phyloP scores from a whole-genome alignment of 805 yeast genomes.

The Middelhovenomyces tepae region DNA sequence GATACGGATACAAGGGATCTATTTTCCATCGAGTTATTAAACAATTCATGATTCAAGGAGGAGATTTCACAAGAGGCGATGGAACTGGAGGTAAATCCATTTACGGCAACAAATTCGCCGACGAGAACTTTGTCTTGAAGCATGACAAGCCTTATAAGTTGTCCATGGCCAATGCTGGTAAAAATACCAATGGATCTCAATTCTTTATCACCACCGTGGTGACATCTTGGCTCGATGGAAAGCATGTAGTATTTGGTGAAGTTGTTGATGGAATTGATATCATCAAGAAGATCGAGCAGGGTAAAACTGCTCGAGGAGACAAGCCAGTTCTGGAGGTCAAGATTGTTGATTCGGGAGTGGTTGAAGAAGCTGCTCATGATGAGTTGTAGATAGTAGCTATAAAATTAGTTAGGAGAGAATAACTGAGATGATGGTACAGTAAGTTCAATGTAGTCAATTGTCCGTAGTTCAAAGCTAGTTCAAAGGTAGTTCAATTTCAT shows the following conservation, averaged over 20 bases:
- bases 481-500: too few relatives aligned
- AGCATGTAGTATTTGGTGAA: slow-evolving; percentile 95
- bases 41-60: slow-evolving; percentile 79
- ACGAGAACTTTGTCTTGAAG: slow-evolving; percentile 61
- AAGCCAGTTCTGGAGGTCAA: slow-evolving; percentile 58
- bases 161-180: slow-evolving; percentile 74
- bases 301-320: slow-evolving; percentile 63
- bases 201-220: slow-evolving; percentile 89
- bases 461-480: too few relatives aligned
- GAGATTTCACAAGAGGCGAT: slow-evolving; percentile 56
- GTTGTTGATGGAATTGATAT: slow-evolving; percentile 78
- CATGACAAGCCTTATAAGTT: slow-evolving; percentile 55
- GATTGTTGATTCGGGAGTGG: slow-evolving; percentile 65
- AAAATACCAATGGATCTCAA: slow-evolving; percentile 76
- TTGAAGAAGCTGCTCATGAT: not conserved
- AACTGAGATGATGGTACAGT: too few relatives aligned
- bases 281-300: slow-evolving; percentile 62
- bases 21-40: slow-evolving; percentile 67
- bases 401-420: not conserved
- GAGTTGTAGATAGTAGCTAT: not conserved
- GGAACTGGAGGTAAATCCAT: slow-evolving; percentile 77
- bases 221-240: slow-evolving; percentile 88
- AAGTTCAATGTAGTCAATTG: too few relatives aligned
- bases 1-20: slow-evolving; percentile 55
- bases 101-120: slow-evolving; percentile 63